Conservation (phyloP, 495 filamentous ascomycete species). For the Paragyromitra xinjiangensis region DNA sequence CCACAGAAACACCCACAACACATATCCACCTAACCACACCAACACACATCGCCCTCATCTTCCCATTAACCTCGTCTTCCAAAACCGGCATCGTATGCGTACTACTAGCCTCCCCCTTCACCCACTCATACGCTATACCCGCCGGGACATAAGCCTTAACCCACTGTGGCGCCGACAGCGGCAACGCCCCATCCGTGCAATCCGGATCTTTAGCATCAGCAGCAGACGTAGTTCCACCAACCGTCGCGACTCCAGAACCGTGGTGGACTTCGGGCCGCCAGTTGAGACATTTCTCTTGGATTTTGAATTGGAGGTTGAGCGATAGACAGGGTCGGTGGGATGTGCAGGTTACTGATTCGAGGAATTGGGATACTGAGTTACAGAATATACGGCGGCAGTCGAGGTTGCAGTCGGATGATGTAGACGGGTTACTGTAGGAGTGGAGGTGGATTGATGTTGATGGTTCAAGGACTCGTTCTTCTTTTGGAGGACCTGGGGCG, state of each 20-base stretch:
- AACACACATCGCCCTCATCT: not conserved
- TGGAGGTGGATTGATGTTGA: conserved; percentile 23
- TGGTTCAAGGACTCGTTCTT: not conserved
- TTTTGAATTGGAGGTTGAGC: conserved; percentile 36
- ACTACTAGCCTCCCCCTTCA: conserved; percentile 8
- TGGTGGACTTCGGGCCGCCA: conserved; percentile 45
- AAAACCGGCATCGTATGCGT: conserved; percentile 1
- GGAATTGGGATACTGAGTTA: conserved; percentile 45
- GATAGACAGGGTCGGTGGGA: conserved; percentile 44
- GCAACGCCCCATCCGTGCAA: not conserved
- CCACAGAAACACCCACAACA: conserved; percentile 17
- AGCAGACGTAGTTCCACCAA: not conserved
- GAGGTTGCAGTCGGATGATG: conserved; percentile 40
- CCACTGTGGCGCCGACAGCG: conserved; percentile 33
- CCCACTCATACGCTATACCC: conserved; percentile 24
- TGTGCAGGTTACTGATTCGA: conserved; percentile 48
- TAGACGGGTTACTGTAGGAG: conserved; percentile 36
- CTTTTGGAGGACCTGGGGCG: not conserved
- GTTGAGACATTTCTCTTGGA: conserved; percentile 50
- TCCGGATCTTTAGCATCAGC: conserved; percentile 6
- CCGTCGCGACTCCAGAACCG: not conserved
- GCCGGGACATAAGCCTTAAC: conserved; percentile 42
- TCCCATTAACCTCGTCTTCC: not conserved
- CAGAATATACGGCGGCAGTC: conserved; percentile 49
- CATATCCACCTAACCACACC: conserved; percentile 29